Evolutionary conservation across 345 rosid genomes (phyloP), one percentile per base, ranked within the genome.

Genomic region (Balakata baccata): DNA sequence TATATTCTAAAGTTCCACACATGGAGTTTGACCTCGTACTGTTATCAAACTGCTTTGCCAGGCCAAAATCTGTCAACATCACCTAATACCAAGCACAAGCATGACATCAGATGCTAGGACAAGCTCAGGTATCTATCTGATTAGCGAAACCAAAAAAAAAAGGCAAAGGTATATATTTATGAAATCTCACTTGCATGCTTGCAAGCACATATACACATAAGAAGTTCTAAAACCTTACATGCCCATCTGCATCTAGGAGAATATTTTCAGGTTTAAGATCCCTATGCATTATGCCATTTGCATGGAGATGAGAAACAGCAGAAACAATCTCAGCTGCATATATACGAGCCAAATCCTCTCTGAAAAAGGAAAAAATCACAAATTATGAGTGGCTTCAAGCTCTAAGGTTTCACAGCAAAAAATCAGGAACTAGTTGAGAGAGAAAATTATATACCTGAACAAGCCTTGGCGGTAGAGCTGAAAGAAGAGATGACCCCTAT

Each of bases 181-280:
- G 75, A 70, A 75, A 50, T 64, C n/a, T 12, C 54, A 13, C 54
- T 51, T 51, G 4, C 54, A 51, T 1, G 16, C 18, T 52, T 52
- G 20, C n/a, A 16, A 52, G 5, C 14, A 3, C 47, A 43, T 43
- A 43, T 8, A 43, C 46, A 43, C 5, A 52, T 7, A 14, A 7
- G 57, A 16, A 52, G 7, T 52, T 16, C 6, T 18, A 52, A 22
- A 43, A 43, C n/a, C 57, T 52, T 86, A 94, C 97, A 71, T 94
- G 98, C 72, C 98, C 98, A 69, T 94, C 97, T n/a, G 74, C 85
- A 82, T 85, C 97, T 85, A 94, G 71, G 29, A 94, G 87, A 75
- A 94, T 87, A 76, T 94, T 92, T 80, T 94, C 98, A 3, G 98
- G 98, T 78, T 94, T 94, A 25, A 94, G 93, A 80, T 94, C 98